A percentile compares a stretch with the other conserved stretches of the same genome.
Conservation (phyloP, 2,329 filamentous ascomycete species). For the Exutisphaerella laricina region DNA sequence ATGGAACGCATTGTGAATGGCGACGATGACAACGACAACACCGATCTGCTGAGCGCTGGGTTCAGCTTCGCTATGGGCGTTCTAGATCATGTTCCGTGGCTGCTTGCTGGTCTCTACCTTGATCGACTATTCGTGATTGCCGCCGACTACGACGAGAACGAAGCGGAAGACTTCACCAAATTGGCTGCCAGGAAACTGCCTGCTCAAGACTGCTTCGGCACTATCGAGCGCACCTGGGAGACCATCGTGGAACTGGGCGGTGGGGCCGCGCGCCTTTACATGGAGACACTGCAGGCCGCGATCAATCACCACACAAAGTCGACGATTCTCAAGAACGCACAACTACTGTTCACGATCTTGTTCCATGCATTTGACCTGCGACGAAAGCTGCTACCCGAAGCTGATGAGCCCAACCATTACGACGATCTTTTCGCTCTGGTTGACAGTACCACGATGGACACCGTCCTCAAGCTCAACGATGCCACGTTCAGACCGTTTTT, state of each 20-base stretch:
- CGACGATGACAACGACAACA: constrained; percentile 40
- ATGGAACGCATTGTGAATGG: constrained; percentile 58
- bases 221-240: constrained; percentile 66
- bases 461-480: constrained; percentile 97
- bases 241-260: constrained; percentile 42
- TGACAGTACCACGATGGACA: constrained; percentile 71
- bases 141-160: constrained; percentile 51
- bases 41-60: constrained; percentile 14
- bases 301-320: constrained; percentile 75
- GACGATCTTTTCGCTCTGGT: constrained; percentile 48
- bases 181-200: constrained; percentile 73
- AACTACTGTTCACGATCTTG: constrained; percentile 59
- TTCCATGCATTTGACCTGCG: constrained; percentile 60
- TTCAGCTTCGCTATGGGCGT: constrained; percentile 75
- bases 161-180: constrained; percentile 54
- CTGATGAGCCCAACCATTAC: constrained; percentile 42
- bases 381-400: constrained; percentile 41
- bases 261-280: constrained; percentile 23
- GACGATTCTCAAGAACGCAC: constrained; percentile 68
- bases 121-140: constrained; percentile 67
- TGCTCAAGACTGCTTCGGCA: constrained; percentile 67
- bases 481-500: constrained; percentile 90
- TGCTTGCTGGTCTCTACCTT: constrained; percentile 72
- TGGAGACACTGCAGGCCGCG: constrained; percentile 55
- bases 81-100: constrained; percentile 79